These are phyloP conservation scores for Hemileccinum rubropunctum DNA, from an alignment of 768 basidiomycete genomes.

Conservation along the genomic window DNA sequence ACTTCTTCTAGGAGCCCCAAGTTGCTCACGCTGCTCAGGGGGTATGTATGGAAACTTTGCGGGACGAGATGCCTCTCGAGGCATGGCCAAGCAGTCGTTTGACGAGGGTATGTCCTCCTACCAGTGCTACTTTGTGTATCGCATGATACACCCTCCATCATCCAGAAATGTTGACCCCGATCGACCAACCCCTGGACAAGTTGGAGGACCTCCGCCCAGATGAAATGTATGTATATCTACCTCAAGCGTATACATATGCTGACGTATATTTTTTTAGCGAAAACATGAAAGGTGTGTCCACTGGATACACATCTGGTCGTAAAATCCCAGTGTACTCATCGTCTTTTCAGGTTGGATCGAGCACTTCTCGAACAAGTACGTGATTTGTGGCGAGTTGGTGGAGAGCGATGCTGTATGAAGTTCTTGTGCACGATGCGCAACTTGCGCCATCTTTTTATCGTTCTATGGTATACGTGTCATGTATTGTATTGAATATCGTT, in stretches of 20 bases:
- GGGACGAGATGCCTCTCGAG: constrained; percentile 90
- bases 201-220: constrained; percentile 73
- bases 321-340: neutral
- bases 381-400: constrained; percentile 83
- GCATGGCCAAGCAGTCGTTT: constrained; percentile 98
- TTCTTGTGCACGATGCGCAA: neutral
- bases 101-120: constrained; percentile 63
- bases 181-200: constrained; percentile 84
- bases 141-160: neutral
- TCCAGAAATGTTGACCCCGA: constrained; percentile 84
- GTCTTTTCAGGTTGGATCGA: constrained; percentile 78
- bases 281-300: constrained; percentile 75
- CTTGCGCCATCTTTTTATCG: neutral
- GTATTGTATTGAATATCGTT: constrained; percentile 12
- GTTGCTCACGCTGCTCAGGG: constrained; percentile 42
- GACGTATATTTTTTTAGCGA: constrained; percentile 49
- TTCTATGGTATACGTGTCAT: constrained; percentile 3
- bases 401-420: constrained; percentile 59
- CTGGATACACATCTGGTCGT: neutral
- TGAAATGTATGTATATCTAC: constrained; percentile 65
- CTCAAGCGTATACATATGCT: neutral
- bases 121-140: neutral
- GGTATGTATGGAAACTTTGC: constrained; percentile 99
- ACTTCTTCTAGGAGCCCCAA: neutral
- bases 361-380: constrained; percentile 91